These are phyloP conservation scores for Ceratocystis lukuohia DNA, from an alignment of 2,329 filamentous ascomycete genomes.

Conservation along the genomic window DNA sequence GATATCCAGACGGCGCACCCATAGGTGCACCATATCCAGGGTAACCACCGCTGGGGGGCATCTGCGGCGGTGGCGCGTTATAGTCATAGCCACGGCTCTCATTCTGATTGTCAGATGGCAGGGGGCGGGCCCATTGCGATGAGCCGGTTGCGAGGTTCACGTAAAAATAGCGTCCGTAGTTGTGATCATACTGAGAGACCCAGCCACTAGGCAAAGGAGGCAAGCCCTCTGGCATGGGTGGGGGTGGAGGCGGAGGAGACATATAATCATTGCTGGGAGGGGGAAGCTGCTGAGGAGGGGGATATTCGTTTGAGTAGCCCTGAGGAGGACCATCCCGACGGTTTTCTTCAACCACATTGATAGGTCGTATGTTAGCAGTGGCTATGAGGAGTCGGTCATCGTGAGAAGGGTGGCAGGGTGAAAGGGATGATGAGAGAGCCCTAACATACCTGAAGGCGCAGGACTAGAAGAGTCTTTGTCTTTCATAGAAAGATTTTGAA, in stretches of 20 bases:
- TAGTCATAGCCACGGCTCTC: constrained; percentile 9
- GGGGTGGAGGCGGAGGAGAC: constrained; percentile 19
- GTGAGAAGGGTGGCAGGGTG: neutral
- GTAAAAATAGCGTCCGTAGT: constrained; percentile 50
- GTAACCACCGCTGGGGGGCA: constrained; percentile 1
- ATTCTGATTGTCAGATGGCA: constrained; percentile 19
- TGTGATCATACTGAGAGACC: constrained; percentile 49
- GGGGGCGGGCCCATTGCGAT: constrained; percentile 51
- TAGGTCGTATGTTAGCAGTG: neutral
- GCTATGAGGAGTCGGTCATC: neutral
- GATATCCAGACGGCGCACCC: neutral
- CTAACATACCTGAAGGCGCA: neutral
- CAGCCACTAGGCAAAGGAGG: constrained; percentile 48
- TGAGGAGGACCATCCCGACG: constrained; percentile 1
- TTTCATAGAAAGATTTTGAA: constrained; percentile 36
- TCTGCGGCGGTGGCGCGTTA: constrained; percentile 6
- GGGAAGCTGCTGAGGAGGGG: constrained; percentile 15
- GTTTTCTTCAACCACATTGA: neutral
- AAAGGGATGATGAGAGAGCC: neutral
- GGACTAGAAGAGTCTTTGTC: constrained; percentile 21
- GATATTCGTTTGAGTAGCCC: constrained; percentile 12
- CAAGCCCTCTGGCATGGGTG: constrained; percentile 24
- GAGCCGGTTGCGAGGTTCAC: constrained; percentile 47
- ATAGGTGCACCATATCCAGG: neutral
- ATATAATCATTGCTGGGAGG: constrained; percentile 11